These are phyloP conservation scores for Chenopodium album DNA, from an alignment of 148 eudicot genomes.

Conservation along the genomic window DNA sequence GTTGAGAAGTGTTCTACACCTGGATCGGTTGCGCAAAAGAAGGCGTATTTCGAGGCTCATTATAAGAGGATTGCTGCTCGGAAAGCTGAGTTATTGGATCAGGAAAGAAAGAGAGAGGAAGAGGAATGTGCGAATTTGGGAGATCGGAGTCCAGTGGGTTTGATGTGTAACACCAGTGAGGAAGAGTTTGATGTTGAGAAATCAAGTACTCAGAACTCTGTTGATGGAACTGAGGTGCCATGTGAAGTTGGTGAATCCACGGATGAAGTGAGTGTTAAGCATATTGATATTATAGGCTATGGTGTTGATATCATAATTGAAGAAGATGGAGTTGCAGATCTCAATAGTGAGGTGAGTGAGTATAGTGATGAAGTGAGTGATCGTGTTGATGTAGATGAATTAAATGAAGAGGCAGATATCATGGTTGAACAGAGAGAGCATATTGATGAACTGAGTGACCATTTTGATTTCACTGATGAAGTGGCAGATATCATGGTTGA, in stretches of 20 bases:
- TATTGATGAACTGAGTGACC: constrained; percentile 5
- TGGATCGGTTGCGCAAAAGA: constrained; percentile 95
- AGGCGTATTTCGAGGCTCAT: constrained; percentile 96
- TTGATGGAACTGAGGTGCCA: constrained; percentile 19
- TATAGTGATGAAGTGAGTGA: constrained; percentile 5
- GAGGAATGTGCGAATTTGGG: constrained; percentile 23
- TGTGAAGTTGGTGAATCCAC: constrained; percentile 14
- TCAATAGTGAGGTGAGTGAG: constrained; percentile 9
- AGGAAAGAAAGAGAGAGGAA: constrained; percentile 44
- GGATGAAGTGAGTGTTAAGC: constrained; percentile 19
- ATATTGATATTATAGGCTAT: constrained; percentile 24
- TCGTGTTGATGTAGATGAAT: not conserved
- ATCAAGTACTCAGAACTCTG: not conserved
- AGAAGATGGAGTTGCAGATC: constrained; percentile 9
- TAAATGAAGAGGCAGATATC: constrained; percentile 2
- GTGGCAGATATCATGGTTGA: not conserved
- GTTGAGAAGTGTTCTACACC: constrained; percentile 86
- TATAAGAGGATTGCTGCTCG: constrained; percentile 84
- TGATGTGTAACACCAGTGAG: constrained; percentile 6
- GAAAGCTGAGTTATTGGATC: constrained; percentile 58
- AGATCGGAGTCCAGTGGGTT: constrained; percentile 20
- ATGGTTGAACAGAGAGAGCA: constrained; percentile 8
- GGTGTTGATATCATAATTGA: constrained; percentile 19
- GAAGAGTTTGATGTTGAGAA: constrained; percentile 24
- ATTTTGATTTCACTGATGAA: not conserved